These are phyloP conservation scores for Pestalotiopsis sp. DNA, from an alignment of 2,329 filamentous ascomycete genomes.

Conservation along the genomic window DNA sequence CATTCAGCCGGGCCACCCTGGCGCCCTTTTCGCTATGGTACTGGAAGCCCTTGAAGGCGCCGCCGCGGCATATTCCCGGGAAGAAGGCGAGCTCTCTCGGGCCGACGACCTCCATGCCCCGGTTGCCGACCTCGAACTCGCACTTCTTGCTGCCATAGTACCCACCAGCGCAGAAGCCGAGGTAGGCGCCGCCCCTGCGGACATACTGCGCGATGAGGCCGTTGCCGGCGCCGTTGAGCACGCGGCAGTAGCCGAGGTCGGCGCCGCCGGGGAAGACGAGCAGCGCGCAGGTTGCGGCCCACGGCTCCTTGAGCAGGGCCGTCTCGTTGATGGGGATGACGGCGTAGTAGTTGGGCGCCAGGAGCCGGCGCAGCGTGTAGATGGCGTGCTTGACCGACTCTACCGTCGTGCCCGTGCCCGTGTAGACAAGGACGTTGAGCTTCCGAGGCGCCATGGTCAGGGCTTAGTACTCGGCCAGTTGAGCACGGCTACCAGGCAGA, in stretches of 20 bases:
- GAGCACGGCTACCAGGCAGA: not conserved
- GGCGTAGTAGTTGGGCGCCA: conserved; percentile 93
- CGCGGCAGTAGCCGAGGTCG: conserved; percentile 89
- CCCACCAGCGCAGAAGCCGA: conserved; percentile 92
- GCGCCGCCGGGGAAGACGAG: conserved; percentile 92
- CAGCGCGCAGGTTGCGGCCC: conserved; percentile 83
- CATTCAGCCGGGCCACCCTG: conserved; percentile 67
- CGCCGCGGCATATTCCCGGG: conserved; percentile 81
- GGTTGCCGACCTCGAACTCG: conserved; percentile 90
- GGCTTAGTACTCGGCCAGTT: not conserved
- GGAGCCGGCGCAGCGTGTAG: conserved; percentile 80
- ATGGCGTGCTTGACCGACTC: conserved; percentile 91
- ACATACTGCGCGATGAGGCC: conserved; percentile 83
- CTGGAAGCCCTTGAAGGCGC: conserved; percentile 86
- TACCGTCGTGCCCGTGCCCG: conserved; percentile 84
- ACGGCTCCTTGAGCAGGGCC: conserved; percentile 86
- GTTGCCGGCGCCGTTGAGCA: conserved; percentile 87
- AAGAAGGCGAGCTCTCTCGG: conserved; percentile 86
- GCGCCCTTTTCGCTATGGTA: conserved; percentile 89
- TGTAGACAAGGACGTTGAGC: conserved; percentile 92
- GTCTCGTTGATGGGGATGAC: conserved; percentile 82
- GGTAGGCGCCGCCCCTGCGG: conserved; percentile 79
- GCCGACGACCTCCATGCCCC: conserved; percentile 81
- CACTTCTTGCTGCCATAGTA: conserved; percentile 84
- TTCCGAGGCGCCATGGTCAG: conserved; percentile 64